phyloP scores from a whole-genome alignment of 169 alveolate species.

The Prorocentrum cordatum region DNA sequence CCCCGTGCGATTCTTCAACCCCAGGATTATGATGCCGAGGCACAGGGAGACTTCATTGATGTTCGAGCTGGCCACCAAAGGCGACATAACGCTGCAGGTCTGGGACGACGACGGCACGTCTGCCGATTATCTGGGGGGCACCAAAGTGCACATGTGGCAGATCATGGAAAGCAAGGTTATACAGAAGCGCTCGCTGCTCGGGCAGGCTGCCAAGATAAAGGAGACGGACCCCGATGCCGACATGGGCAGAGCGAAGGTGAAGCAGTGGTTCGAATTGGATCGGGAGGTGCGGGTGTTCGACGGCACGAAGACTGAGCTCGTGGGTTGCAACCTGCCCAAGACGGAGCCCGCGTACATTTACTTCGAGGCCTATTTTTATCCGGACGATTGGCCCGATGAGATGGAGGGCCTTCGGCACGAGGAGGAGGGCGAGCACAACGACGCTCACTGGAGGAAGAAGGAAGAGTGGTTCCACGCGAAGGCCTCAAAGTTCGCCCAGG shows the following conservation, averaged over 20 bases:
- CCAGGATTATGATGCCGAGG: background rate
- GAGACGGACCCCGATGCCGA: background rate
- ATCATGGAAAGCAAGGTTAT: background rate
- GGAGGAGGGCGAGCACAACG: too few relatives aligned
- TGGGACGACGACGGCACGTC: constrained; percentile 25
- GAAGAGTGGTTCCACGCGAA: too few relatives aligned
- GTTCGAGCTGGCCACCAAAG: constrained; percentile 3
- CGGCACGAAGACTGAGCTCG: background rate
- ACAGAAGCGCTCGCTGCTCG: constrained; percentile 2
- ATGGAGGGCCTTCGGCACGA: background rate
- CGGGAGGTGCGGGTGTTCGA: background rate
- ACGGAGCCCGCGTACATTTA: background rate
- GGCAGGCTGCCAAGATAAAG: background rate
- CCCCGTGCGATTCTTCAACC: constrained; percentile 51
- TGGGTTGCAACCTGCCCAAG: constrained; percentile 10
- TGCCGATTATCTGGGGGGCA: background rate
- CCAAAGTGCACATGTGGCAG: background rate
- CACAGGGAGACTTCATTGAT: constrained; percentile 4
- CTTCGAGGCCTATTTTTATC: constrained; percentile 15
- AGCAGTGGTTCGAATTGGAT: background rate
- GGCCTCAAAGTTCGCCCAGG: too few relatives aligned
- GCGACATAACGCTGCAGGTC: constrained; percentile 9
- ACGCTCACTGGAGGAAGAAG: too few relatives aligned
- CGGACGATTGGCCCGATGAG: background rate
- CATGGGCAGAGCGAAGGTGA: background rate